Conservation (phyloP, 257 asterid genomes). For the Solanum peruvianum region DNA sequence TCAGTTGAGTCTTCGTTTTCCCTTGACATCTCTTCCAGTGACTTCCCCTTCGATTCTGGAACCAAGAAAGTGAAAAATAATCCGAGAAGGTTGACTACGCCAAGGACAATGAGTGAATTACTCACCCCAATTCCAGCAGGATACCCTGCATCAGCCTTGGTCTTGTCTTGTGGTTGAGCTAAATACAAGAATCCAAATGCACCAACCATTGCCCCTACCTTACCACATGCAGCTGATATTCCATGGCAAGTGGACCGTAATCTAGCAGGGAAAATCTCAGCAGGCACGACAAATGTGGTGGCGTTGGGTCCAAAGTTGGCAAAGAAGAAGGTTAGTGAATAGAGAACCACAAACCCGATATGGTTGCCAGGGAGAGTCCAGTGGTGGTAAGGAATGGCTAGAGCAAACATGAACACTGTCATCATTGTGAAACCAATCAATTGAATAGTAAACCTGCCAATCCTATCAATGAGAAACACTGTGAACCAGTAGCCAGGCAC, state of each 20-base stretch:
- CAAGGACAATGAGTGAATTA: conserved; percentile 41
- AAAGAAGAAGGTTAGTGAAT: not conserved
- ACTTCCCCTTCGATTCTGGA: conserved; percentile 52
- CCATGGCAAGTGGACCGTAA: conserved; percentile 22
- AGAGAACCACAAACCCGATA: not conserved
- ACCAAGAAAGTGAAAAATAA: conserved; percentile 41
- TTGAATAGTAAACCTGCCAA: not conserved
- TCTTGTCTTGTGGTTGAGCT: conserved; percentile 41
- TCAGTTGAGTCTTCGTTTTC: conserved; percentile 16
- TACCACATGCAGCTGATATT: conserved; percentile 56
- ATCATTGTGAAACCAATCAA: not conserved
- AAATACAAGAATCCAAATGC: conserved; percentile 57
- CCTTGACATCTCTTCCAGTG: conserved; percentile 42
- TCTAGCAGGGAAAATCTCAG: not conserved
- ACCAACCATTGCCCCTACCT: conserved; percentile 56
- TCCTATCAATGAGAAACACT: not conserved
- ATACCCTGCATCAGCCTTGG: conserved; percentile 47
- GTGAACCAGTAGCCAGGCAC: conserved; percentile 54
- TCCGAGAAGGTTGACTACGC: conserved; percentile 33
- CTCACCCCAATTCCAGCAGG: conserved; percentile 49
- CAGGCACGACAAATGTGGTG: not conserved
- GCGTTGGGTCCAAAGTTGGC: conserved; percentile 1
- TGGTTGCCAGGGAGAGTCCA: not conserved
- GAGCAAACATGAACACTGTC: not conserved
- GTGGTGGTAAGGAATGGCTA: not conserved